Conservation (phyloP, 116 monocot species). For the Posidonia oceanica region DNA sequence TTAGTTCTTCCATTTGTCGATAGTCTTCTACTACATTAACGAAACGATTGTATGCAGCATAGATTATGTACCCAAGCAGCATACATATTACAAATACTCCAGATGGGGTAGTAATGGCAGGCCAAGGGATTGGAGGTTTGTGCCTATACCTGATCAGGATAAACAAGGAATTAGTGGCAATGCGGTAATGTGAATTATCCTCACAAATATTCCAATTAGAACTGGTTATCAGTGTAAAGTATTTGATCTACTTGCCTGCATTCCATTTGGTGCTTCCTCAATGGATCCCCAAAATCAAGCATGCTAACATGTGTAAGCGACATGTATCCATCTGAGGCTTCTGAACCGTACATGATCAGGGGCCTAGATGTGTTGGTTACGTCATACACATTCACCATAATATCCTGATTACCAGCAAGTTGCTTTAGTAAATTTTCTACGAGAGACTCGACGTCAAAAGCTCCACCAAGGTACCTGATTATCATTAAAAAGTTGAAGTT, state of each 20-base stretch:
- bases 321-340: slow-evolving; percentile 41
- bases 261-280: slow-evolving; percentile 82
- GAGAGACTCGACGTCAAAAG: slow-evolving; percentile 95
- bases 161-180: neutral
- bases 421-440: slow-evolving; percentile 90
- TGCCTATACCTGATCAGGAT: slow-evolving; percentile 54
- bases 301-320: slow-evolving; percentile 49
- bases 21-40: slow-evolving; percentile 86
- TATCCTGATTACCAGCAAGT: slow-evolving; percentile 87
- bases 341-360: slow-evolving; percentile 87
- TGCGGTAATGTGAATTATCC: too few relatives aligned
- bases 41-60: slow-evolving; percentile 77
- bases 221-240: neutral
- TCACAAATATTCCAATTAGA: too few relatives aligned
- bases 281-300: slow-evolving; percentile 97
- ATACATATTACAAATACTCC: slow-evolving; percentile 78
- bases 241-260: slow-evolving; percentile 47
- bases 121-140: slow-evolving; percentile 58
- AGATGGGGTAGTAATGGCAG: slow-evolving; percentile 64
- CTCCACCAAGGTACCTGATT: slow-evolving; percentile 86
- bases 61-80: slow-evolving; percentile 74
- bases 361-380: slow-evolving; percentile 77
- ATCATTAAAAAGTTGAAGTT: neutral
- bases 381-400: slow-evolving; percentile 88
- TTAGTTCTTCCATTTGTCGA: slow-evolving; percentile 86